A percentile compares a stretch with the other conserved stretches of the same genome.
Conservation (phyloP, 2,329 filamentous ascomycete species). For the Sporothrix brunneoviolacea region DNA sequence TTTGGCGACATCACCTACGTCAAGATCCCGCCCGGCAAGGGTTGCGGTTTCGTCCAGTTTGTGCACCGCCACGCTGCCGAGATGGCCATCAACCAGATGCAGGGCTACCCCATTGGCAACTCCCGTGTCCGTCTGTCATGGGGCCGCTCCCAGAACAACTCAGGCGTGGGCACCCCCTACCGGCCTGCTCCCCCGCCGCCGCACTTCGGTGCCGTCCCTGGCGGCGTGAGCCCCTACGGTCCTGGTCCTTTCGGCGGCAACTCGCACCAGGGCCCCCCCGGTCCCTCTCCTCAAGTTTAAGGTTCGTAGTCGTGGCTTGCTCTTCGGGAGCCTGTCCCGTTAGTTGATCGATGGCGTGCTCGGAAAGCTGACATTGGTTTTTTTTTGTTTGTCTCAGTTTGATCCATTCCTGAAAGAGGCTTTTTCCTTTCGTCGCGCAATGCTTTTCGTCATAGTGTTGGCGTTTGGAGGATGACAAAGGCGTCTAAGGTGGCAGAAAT, state of each 20-base stretch:
- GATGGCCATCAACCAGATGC: constrained; percentile 99
- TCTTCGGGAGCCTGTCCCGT: too few species aligned
- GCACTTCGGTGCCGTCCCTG: constrained; percentile 35
- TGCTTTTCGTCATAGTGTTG: constrained; percentile 22
- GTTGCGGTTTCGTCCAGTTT: constrained; percentile 97
- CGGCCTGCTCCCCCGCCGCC: constrained; percentile 72
- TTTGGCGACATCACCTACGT: constrained; percentile 99
- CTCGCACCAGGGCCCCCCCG: constrained; percentile 35
- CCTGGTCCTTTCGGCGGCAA: constrained; percentile 41
- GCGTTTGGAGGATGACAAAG: constrained; percentile 19
- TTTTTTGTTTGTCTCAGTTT: constrained; percentile 3
- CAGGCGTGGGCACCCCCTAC: constrained; percentile 93
- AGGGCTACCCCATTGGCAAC: constrained; percentile 98
- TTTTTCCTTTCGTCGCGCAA: constrained; percentile 20
- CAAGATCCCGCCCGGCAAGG: constrained; percentile 98
- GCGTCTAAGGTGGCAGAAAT: constrained; percentile 7
- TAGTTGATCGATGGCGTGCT: too few species aligned
- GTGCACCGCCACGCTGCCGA: constrained; percentile 97
- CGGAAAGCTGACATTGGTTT: too few species aligned
- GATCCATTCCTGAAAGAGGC: constrained; percentile 1
- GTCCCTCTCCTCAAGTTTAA: constrained; percentile 22
- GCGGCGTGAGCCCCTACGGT: constrained; percentile 38
- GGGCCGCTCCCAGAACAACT: constrained; percentile 99
- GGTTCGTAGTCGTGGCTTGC: neutral
- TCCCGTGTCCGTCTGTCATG: constrained; percentile 95